Percentiles rank a stretch among this genome's conserved stretches.
Evolutionary conservation across 805 yeast genomes (phyloP).

Genomic region (Hanseniaspora occidentalis): DNA sequence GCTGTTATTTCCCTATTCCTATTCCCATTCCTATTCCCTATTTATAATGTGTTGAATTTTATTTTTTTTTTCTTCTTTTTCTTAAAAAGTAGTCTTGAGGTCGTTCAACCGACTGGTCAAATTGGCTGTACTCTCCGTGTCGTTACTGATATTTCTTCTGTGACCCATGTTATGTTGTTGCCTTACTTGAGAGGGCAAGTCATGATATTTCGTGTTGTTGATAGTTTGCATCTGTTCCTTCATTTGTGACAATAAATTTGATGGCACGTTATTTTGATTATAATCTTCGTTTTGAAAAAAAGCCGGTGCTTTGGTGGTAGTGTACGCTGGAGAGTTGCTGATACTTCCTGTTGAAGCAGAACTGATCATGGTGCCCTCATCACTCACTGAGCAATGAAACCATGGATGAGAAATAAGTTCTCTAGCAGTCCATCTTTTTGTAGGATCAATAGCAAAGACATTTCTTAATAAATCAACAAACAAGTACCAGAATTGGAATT

Average conservation of each 20-base stretch:
- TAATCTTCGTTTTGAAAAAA: no score
- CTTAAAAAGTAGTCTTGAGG: not conserved
- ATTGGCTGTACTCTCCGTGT: not conserved
- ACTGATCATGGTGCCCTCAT: constrained; percentile 30
- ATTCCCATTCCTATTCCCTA: no score
- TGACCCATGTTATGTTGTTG: not conserved
- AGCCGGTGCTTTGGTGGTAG: no score
- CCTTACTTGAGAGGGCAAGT: no score
- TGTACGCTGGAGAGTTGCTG: no score
- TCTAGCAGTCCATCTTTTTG: constrained; percentile 57
- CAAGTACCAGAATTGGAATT: constrained; percentile 72
- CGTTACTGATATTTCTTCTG: not conserved
- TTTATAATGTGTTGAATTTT: no score
- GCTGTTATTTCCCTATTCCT: no score
- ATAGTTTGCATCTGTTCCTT: no score
- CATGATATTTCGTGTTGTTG: no score
- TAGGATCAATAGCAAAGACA: constrained; percentile 61
- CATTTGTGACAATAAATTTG: no score
- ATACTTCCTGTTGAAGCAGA: not conserved
- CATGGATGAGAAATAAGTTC: constrained; percentile 76
- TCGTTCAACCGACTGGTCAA: not conserved
- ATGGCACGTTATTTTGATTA: no score
- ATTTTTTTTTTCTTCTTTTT: no score
- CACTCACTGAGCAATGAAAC: constrained; percentile 52
- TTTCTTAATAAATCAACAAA: constrained; percentile 58